Evolutionary conservation across 1,139 yeast genomes (phyloP).

Genomic region (Geotrichum fermentans): DNA sequence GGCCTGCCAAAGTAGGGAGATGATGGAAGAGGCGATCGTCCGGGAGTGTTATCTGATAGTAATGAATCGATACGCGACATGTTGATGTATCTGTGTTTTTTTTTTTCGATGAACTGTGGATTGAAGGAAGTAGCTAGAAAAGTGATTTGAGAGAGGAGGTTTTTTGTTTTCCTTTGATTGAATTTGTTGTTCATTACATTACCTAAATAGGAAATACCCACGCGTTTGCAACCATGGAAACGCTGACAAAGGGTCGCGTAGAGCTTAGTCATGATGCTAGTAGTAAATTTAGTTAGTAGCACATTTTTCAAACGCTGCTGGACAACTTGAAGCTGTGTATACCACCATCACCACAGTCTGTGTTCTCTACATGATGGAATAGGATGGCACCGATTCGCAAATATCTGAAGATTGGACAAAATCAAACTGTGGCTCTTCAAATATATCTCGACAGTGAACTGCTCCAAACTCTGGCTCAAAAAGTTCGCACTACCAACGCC

Average conservation of each 20-base stretch:
- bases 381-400: conserved; percentile 18
- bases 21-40: conserved; percentile 17
- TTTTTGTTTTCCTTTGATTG: not conserved
- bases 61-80: conserved; percentile 17
- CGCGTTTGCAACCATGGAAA: conserved; percentile 11
- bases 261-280: too few species aligned
- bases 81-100: not conserved
- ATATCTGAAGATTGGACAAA: conserved; percentile 14
- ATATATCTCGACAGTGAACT: conserved; percentile 13
- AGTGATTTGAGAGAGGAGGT: not conserved
- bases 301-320: not conserved
- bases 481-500: conserved; percentile 11
- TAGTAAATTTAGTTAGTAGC: too few species aligned
- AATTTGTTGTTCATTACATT: conserved; percentile 9
- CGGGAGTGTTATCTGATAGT: conserved; percentile 15
- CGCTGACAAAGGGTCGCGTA: conserved; percentile 1
- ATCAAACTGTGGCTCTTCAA: conserved; percentile 10
- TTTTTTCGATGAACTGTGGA: not conserved
- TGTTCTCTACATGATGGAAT: too few species aligned
- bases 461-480: conserved; percentile 14
- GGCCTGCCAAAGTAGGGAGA: conserved; percentile 13
- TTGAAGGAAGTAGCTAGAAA: not conserved
- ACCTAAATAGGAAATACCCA: conserved; percentile 6
- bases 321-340: too few species aligned
- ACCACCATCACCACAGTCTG: too few species aligned